Percentiles rank a stretch among this genome's conserved stretches.
These are phyloP conservation scores for Xylariomycetidae sp. DNA, from an alignment of 2,329 filamentous ascomycete genomes.

Conservation along the genomic window DNA sequence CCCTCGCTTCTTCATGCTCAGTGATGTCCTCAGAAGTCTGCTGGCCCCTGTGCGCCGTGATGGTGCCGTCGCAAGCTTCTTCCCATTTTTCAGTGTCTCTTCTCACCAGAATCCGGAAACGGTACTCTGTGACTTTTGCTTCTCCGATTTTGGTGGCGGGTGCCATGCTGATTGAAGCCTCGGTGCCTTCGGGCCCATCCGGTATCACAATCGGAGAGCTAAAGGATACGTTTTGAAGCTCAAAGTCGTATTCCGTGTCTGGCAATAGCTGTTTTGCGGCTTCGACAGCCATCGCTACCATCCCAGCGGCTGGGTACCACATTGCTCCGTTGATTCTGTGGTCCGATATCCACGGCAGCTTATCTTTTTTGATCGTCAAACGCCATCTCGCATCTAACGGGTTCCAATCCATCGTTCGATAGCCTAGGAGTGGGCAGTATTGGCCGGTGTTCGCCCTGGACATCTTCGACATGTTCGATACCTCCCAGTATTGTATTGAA, in stretches of 20 bases:
- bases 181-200: constrained; percentile 9
- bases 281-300: constrained; percentile 24
- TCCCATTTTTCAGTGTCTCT: too few relatives aligned
- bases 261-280: constrained; percentile 17
- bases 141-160: constrained; percentile 10
- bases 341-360: constrained; percentile 24
- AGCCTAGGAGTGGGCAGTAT: constrained; percentile 22
- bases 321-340: constrained; percentile 20
- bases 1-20: constrained; percentile 6
- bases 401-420: constrained; percentile 15
- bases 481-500: constrained; percentile 18
- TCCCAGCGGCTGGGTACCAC: constrained; percentile 24
- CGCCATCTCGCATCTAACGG: constrained; percentile 20
- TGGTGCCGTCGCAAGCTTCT: too few relatives aligned
- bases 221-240: constrained; percentile 15
- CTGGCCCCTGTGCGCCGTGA: constrained; percentile 10
- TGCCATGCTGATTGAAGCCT: constrained; percentile 14
- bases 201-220: constrained; percentile 12
- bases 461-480: constrained; percentile 12
- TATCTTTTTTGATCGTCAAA: constrained; percentile 15
- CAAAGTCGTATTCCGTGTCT: constrained; percentile 9
- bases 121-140: too few relatives aligned
- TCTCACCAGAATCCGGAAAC: too few relatives aligned
- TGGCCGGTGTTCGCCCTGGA: constrained; percentile 12
- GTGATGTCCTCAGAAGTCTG: constrained; percentile 10